Base-by-base conservation (phyloP, 176 grass and related monocot species). In the Areca catechu region DNA sequence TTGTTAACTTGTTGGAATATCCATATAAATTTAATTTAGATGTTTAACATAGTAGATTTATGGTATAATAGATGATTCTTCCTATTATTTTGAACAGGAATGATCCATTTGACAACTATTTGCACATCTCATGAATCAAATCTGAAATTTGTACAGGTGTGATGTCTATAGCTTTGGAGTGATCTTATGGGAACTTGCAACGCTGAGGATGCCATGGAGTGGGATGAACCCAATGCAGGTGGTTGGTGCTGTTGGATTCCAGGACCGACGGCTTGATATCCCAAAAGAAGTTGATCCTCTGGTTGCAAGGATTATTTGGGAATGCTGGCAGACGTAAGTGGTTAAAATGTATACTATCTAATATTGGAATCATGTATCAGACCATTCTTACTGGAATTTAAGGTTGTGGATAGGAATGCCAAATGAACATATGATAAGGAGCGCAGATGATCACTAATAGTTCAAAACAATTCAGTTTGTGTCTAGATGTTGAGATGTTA, bases 191-290 rank as follows among this genome's bases (percentile, higher is more conserved):
- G 93, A 98, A 48, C 76, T 98, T 23, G 87, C 93, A 56, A 98
- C 93, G 20, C 69, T 92, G 65, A 68, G 88, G 72, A 98, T 92
- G 93, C 93, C 93, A 43, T 98, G 93, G 93, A 24, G 68, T 57
- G 93, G 93, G 64, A 98, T 98, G 93, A 98, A 98, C 69, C 93
- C 81, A 20, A 98, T 98, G 93, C 93, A 98, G 64, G 93, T 98
- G 2, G 93, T 98, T 22, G 93, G 93, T 63, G 93, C 93, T 56
- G 93, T 98, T 77, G 93, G 93, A 28, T 98, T 98, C 73, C 93
- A 98, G 79, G 84, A 92, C 5, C 66, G 81, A 50, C 66, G 88
- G 58, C 87, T 92, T 54, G 93, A 98, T 53, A 92, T 89, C 65
- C 93, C 88, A 50, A 92, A 98, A 63, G 93, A 98, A 61, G 61